Evolutionary conservation across 306 rosid species (phyloP).

Genomic region (barrel medic (Medicago truncatula)): DNA sequence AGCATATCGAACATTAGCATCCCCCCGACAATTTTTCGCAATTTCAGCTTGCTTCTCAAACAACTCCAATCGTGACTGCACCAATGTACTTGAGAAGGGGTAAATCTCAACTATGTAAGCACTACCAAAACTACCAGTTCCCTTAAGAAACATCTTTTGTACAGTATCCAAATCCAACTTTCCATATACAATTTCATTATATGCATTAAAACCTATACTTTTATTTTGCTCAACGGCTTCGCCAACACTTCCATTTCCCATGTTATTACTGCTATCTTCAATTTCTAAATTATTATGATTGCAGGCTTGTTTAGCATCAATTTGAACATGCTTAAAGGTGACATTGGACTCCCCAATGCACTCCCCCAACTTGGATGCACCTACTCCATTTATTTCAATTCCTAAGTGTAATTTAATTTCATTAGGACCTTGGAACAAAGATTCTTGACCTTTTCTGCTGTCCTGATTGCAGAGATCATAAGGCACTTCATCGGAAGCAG

Average conservation of each 20-base stretch:
- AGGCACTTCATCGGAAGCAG: conserved; percentile 47
- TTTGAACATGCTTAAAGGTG: conserved; percentile 47
- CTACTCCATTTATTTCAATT: conserved; percentile 72
- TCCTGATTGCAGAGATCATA: conserved; percentile 39
- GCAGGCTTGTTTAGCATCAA: conserved; percentile 52
- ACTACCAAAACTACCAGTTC: conserved; percentile 54
- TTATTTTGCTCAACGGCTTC: conserved; percentile 50
- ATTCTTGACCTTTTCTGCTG: conserved; percentile 37
- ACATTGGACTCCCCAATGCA: conserved; percentile 86
- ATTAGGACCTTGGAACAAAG: conserved; percentile 43
- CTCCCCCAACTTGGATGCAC: conserved; percentile 57
- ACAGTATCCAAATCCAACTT: conserved; percentile 62
- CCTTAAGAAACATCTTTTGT: conserved; percentile 59
- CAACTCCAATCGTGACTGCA: conserved; percentile 68
- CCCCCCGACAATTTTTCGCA: conserved; percentile 57
- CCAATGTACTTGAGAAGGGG: conserved; percentile 48
- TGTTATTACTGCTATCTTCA: conserved; percentile 65
- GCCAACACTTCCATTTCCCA: conserved; percentile 41
- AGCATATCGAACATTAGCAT: conserved; percentile 77
- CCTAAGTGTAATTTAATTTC: conserved; percentile 78
- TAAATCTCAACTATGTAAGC: conserved; percentile 57
- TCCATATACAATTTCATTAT: conserved; percentile 47
- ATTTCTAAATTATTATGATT: conserved; percentile 56
- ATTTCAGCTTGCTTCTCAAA: conserved; percentile 84
- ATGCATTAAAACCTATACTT: conserved; percentile 44